phyloP scores from a whole-genome alignment of 495 filamentous ascomycete species.

The Annulohypoxylon nitens region DNA sequence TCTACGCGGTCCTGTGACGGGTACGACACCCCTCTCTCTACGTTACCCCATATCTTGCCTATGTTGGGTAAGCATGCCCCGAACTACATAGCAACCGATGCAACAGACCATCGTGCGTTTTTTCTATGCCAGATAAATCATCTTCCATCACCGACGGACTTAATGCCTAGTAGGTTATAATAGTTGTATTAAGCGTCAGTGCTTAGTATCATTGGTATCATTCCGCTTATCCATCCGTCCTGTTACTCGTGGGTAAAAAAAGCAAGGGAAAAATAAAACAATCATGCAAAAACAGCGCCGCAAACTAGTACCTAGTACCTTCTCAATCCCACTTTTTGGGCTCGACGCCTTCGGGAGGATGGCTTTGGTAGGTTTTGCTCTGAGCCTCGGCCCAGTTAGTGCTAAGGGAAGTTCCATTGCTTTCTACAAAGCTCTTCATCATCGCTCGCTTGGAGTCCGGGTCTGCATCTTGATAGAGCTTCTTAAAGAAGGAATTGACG shows the following conservation, averaged over 20 bases:
- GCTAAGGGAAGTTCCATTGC: constrained; percentile 91
- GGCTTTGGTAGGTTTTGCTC: constrained; percentile 75
- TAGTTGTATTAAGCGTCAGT: constrained; percentile 7
- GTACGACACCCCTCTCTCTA: constrained; percentile 14
- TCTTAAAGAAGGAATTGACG: constrained; percentile 92
- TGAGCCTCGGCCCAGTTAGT: constrained; percentile 93
- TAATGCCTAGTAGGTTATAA: constrained; percentile 8
- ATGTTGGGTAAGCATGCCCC: constrained; percentile 15
- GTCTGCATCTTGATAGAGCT: constrained; percentile 82
- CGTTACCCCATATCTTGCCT: constrained; percentile 11
- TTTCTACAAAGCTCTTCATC: constrained; percentile 97
- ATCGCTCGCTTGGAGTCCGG: constrained; percentile 89
- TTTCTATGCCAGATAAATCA: constrained; percentile 11
- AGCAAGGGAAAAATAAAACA: neutral
- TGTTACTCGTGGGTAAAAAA: constrained; percentile 2
- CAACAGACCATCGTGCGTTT: constrained; percentile 13
- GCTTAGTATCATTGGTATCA: constrained; percentile 24
- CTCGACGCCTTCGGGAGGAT: constrained; percentile 81
- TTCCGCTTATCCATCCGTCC: constrained; percentile 12
- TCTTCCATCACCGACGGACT: neutral
- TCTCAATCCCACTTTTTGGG: constrained; percentile 72
- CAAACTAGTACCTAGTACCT: neutral
- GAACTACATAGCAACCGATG: constrained; percentile 6
- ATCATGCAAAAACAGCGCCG: constrained; percentile 10
- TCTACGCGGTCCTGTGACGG: constrained; percentile 1